Conservation (phyloP, 257 asterid species). For the Solanum paucissectum region DNA sequence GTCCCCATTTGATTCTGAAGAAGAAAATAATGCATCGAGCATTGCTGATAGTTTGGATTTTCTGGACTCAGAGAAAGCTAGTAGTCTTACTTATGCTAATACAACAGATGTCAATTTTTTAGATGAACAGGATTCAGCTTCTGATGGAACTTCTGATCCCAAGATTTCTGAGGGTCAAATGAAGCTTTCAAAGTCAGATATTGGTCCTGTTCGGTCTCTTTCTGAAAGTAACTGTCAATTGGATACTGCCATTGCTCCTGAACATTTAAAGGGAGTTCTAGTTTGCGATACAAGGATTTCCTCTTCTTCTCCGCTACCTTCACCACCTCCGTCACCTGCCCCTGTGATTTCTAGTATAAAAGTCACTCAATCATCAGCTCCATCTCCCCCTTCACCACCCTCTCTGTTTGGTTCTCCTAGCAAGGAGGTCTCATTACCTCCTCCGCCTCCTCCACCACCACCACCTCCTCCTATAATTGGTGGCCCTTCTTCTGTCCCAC, state of each 20-base stretch:
- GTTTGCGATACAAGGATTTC: conserved; percentile 15
- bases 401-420: conserved; percentile 1
- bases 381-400: conserved; percentile 4
- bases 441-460: conserved; percentile 5
- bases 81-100: conserved; percentile 9
- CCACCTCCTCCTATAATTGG: background rate
- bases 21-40: conserved; percentile 85
- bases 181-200: conserved; percentile 16
- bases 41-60: conserved; percentile 87
- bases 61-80: conserved; percentile 67
- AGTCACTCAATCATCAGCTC: conserved; percentile 8
- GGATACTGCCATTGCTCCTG: conserved; percentile 24
- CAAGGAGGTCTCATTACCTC: conserved; percentile 3
- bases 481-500: background rate
- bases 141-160: conserved; percentile 46
- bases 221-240: conserved; percentile 23
- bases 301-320: conserved; percentile 15
- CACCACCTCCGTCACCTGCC: conserved; percentile 8
- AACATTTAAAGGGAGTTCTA: conserved; percentile 16
- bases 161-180: conserved; percentile 34
- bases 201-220: conserved; percentile 23
- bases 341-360: conserved; percentile 15
- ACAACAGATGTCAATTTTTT: conserved; percentile 46
- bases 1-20: conserved; percentile 90
- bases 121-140: conserved; percentile 58